Evolutionary conservation across 2,329 filamentous ascomycete species (phyloP).

Genomic region (Ophiostoma populinum): DNA sequence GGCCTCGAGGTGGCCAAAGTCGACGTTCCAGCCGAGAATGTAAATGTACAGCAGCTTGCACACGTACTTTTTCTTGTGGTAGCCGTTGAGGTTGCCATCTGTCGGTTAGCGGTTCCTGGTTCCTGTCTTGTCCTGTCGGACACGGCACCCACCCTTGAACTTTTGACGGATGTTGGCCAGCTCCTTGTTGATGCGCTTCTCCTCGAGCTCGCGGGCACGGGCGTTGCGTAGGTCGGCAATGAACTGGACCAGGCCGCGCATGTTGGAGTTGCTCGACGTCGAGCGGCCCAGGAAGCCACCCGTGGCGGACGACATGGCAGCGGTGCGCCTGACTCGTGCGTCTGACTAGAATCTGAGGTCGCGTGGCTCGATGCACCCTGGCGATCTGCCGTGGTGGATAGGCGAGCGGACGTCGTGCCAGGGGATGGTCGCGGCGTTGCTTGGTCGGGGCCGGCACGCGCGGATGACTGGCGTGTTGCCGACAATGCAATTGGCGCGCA

Average conservation of each 20-base stretch:
- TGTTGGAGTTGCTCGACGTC: conserved; percentile 46
- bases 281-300: conserved; percentile 49
- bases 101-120: background rate
- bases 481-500: too few relatives aligned
- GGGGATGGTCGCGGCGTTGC: too few relatives aligned
- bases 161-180: conserved; percentile 97
- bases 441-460: too few relatives aligned
- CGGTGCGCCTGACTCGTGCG: too few relatives aligned
- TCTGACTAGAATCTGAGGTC: too few relatives aligned
- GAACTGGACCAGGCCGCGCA: conserved; percentile 86
- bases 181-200: conserved; percentile 99
- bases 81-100: conserved; percentile 82
- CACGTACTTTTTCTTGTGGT: conserved; percentile 99
- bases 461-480: too few relatives aligned
- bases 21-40: conserved; percentile 96
- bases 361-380: too few relatives aligned
- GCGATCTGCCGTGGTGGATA: too few relatives aligned
- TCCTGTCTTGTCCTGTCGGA: too few relatives aligned
- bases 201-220: conserved; percentile 82
- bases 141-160: conserved; percentile 52
- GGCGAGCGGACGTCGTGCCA: too few relatives aligned
- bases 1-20: conserved; percentile 95
- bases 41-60: conserved; percentile 99
- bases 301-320: conserved; percentile 35
- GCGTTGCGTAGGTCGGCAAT: conserved; percentile 95